These are phyloP conservation scores for Hippophae rhamnoides DNA, from an alignment of 306 rosid species.

Conservation along the genomic window DNA sequence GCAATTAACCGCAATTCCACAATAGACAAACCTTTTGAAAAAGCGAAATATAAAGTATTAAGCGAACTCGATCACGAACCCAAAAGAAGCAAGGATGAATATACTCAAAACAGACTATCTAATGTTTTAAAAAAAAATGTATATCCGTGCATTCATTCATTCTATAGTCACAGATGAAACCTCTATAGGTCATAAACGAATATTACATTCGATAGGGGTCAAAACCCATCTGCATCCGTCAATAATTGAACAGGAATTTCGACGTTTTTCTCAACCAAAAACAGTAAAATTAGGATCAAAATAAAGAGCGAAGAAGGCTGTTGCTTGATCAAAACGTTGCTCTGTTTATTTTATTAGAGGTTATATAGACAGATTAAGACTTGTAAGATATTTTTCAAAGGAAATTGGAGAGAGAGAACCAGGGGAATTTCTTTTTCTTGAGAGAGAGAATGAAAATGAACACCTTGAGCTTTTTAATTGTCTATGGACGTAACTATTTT, in stretches of 20 bases:
- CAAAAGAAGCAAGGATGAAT: constrained; percentile 15
- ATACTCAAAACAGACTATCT: constrained; percentile 27
- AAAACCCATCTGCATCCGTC: constrained; percentile 52
- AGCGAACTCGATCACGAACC: constrained; percentile 36
- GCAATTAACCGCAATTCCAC: constrained; percentile 9
- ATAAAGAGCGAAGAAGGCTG: constrained; percentile 21
- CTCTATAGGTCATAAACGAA: constrained; percentile 33
- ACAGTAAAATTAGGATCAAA: constrained; percentile 15
- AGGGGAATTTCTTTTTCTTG: not conserved
- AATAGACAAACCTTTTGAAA: constrained; percentile 6
- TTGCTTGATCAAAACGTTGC: constrained; percentile 31
- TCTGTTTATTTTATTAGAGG: constrained; percentile 4
- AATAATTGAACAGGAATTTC: constrained; percentile 26
- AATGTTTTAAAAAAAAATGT: constrained; percentile 15
- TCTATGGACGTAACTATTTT: constrained; percentile 19
- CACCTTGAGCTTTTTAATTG: constrained; percentile 17
- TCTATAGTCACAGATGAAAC: constrained; percentile 49
- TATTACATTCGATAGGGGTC: constrained; percentile 42
- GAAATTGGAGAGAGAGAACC: constrained; percentile 11
- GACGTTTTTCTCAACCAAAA: constrained; percentile 9
- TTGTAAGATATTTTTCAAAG: constrained; percentile 13
- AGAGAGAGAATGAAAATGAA: constrained; percentile 18
- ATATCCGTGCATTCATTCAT: constrained; percentile 30
- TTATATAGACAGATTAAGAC: constrained; percentile 4
- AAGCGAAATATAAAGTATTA: constrained; percentile 18